Base-by-base conservation (phyloP, 2,329 filamentous ascomycete genomes). In the Aspergillus sojae region DNA sequence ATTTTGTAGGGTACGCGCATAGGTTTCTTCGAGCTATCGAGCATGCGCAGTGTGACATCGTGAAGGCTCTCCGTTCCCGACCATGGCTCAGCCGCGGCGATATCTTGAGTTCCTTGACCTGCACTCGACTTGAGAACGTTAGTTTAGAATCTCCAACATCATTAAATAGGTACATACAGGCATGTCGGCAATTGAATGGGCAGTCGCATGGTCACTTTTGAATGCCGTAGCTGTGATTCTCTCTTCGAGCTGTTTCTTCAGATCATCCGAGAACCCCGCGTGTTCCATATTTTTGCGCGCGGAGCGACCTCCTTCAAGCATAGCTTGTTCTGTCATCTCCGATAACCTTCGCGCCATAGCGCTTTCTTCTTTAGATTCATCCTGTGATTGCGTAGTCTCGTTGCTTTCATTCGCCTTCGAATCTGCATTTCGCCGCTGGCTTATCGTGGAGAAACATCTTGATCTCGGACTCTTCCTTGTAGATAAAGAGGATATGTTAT, bases 31-130 rank as follows among this genome's bases (percentile, higher is more conserved):
- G 85, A 82, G 70, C 89, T 87, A 54, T 86, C 84, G 11, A 90
- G 81, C 91, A 98, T 98, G 36, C 95, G 88, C 56, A 96, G 80
- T 26, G 93, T 89, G 0, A 90, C 85, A 75, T 97, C 93, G 69
- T 89, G 86, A 1, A 90, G 80, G 5, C 81, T 82, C 78, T 98
- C 95, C 14, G 85, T 83, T 2, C 94, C 95, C 0, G 86, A 88
- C 95, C 95, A 99, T 1, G 90, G 85, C 62, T 85, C 80, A 7
- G 89, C 87, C 0, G 85, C 82, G 1, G 92, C 92, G 41, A 89
- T 85, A 57, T 90, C 86, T 64, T 88, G 84, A 2, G 90, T 91
- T 14, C 89, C 90, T 68, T 84, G 83, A 19, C 90, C 89, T 14
- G 91, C 88, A n/a, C 86, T 84, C 4, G 84, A 74, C 80, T 81